Base-by-base conservation (phyloP, 2,329 filamentous ascomycete species). In the Ophiocordyceps camponoti-saundersi region DNA sequence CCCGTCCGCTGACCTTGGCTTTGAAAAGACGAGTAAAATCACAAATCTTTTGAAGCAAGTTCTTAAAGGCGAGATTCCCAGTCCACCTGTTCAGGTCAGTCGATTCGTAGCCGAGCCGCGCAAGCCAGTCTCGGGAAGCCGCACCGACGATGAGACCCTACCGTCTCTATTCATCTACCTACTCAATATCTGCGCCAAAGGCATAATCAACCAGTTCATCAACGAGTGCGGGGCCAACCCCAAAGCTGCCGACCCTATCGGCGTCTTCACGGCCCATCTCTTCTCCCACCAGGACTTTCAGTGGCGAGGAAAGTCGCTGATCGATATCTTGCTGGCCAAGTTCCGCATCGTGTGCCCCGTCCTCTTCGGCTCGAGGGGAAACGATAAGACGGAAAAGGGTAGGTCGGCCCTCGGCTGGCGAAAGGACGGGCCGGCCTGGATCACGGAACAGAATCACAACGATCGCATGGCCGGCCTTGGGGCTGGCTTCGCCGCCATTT, bases 251-350 rank as follows among this genome's bases (percentile, higher is more conserved):
- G 84, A 92, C 53, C 82, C 85, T 1, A 73, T 93, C 42, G 87
- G 87, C n/a, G 76, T 90, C 22, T 70, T 89, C 22, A 73, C 80
- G 1, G 82, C 82, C 7, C 77, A 80, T 52, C 73, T 93, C 29
- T 90, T 93, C 59, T 82, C 84, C 1, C 71, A 75, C 46, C 70
- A 76, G 18, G 71, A 77, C 16, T 83, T 85, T 57, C 68, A 74
- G 47, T 84, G 79, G 71, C 73, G 80, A 45, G 81, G 78, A 10
- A 64, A 73, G 44, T 73, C 80, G 1, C 69, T 94, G 48, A 80
- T 87, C 46, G 85, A 93, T 58, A 85, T 96, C 49, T 70, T 96
- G 29, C 81, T 94, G 56, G 70, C 89, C 47, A 95, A 96, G 62
- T 84, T 85, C 56, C 79, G 88, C 49, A 71, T 84, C 16, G 71